Evolutionary conservation across 1,139 yeast species (phyloP).

Genomic region (Geotrichum armillariae): DNA sequence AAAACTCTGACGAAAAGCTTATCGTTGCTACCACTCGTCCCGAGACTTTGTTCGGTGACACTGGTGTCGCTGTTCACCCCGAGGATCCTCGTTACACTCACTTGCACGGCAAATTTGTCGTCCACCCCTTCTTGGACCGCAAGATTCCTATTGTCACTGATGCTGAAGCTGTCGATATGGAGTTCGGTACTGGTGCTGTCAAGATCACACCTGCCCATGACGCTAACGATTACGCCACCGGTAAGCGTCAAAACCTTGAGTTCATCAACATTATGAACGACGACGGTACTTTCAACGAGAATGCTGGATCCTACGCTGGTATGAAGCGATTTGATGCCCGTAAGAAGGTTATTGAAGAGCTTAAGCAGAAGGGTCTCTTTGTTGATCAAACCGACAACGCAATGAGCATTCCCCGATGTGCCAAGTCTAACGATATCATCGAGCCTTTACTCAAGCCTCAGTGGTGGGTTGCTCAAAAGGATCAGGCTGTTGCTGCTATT

Average conservation of each 20-base stretch:
- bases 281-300: conserved; percentile 85
- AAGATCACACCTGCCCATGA: conserved; percentile 99
- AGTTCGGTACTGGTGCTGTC: conserved; percentile 99
- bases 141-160: conserved; percentile 86
- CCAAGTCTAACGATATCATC: conserved; percentile 94
- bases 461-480: conserved; percentile 97
- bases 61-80: conserved; percentile 97
- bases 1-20: conserved; percentile 81
- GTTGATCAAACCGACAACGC: conserved; percentile 90
- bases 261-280: conserved; percentile 89
- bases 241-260: conserved; percentile 89
- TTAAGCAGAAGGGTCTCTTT: conserved; percentile 71
- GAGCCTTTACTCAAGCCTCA: conserved; percentile 97
- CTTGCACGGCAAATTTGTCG: conserved; percentile 87
- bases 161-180: conserved; percentile 96
- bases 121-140: conserved; percentile 88
- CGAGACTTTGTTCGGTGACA: conserved; percentile 96
- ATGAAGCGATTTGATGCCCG: conserved; percentile 95
- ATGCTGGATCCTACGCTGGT: conserved; percentile 88
- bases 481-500: conserved; percentile 87
- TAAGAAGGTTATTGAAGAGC: conserved; percentile 73
- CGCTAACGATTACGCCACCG: conserved; percentile 93
- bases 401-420: conserved; percentile 91
- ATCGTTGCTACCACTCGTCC: conserved; percentile 99
- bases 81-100: conserved; percentile 90